phyloP scores from a whole-genome alignment of 179 eudicot species.

The Amaranthus tricolor region DNA sequence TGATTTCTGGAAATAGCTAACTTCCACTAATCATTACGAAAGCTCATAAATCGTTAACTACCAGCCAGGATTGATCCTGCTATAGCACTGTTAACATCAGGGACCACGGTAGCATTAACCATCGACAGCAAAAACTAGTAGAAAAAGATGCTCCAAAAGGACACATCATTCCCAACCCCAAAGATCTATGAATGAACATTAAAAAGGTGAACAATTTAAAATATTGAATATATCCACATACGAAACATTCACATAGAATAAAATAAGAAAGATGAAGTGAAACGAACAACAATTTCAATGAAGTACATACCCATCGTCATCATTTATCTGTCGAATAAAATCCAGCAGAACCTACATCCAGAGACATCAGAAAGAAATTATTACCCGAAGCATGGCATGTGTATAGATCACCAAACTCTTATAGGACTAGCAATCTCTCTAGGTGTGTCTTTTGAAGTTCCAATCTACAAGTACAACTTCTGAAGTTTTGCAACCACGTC shows the following conservation, averaged over 20 bases:
- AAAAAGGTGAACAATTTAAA: too few relatives aligned
- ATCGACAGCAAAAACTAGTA: not conserved
- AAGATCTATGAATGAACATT: too few relatives aligned
- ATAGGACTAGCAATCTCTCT: too few relatives aligned
- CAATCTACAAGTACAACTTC: too few relatives aligned
- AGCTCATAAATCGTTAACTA: slow-evolving; percentile 3
- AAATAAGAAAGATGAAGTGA: not conserved
- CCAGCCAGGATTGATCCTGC: slow-evolving; percentile 1
- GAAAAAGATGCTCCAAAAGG: not conserved
- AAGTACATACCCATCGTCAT: slow-evolving; percentile 82
- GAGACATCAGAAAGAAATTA: slow-evolving; percentile 7
- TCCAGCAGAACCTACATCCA: slow-evolving; percentile 81
- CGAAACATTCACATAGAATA: not conserved
- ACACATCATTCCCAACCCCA: not conserved
- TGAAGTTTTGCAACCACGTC: too few relatives aligned
- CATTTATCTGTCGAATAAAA: slow-evolving; percentile 84
- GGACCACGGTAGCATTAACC: not conserved
- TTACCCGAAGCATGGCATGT: not conserved
- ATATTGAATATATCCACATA: too few relatives aligned
- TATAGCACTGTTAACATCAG: not conserved
- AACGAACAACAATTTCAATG: not conserved
- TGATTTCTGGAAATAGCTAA: not conserved
- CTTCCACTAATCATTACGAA: not conserved
- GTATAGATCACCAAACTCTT: too few relatives aligned
- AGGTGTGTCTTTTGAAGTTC: too few relatives aligned